Base-by-base conservation (phyloP, 1,284 basidiomycete species). In the Sanghuangporus sanghuang region DNA sequence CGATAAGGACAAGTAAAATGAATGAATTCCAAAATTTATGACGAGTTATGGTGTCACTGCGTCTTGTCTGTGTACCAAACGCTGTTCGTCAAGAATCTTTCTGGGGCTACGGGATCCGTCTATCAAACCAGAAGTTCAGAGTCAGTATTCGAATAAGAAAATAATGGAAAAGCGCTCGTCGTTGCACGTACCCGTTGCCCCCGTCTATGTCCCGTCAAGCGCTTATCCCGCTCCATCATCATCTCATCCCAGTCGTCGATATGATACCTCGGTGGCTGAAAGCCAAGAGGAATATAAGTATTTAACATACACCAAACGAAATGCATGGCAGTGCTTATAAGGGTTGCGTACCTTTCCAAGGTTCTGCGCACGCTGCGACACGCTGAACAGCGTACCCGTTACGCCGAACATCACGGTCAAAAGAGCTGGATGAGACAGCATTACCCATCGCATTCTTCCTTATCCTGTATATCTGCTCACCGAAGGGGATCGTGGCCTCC, bases 401-500 rank as follows among this genome's bases (percentile, higher is more conserved):
- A 87, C 87, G 66, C 87, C 93, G 75, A 96, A 97, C 90, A 95
- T 90, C 67, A 82, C 81, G 66, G 93, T 94, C 67, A 96, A 73
- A 68, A 96, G 85, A 75, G 86, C 95, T 96, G 66, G 23, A 18
- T 53, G 8, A 49, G 12, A 35, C 27, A 52, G 48, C 48, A 53
- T 46, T 57, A 53, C 46, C 27, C 3, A n/a, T 46, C 46, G 46
- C 38, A n/a, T 61, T 36, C 42, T 38, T 18, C 14, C 16, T 63
- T 36, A 56, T 60, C 14, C 11, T 57, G 38, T 63, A 57, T 7
- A 23, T 58, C 68, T 72, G 62, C 67, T 53, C 74, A 94, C 95
- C 94, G 72, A 95, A 94, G 53, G 95, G 95, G 80, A 97, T 92
- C 69, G 96, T 82, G 55, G 95, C 93, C 81, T 96, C 94, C 89